Conservation (phyloP, 495 filamentous ascomycete genomes). For the Trichocladium antarcticum region DNA sequence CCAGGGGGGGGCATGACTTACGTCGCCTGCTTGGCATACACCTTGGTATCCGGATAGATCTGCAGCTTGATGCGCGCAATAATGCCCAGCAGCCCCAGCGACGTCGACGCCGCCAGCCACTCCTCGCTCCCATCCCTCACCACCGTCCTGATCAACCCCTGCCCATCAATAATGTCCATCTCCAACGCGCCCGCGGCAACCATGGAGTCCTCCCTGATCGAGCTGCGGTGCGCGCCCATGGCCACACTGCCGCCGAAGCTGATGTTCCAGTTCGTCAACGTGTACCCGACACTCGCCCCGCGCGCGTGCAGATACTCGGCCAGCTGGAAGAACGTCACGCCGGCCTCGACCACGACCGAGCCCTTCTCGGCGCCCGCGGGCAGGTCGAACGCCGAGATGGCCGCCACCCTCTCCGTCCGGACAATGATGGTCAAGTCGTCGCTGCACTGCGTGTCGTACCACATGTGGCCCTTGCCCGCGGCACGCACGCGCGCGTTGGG, state of each 20-base stretch:
- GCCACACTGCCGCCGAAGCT: constrained; percentile 40
- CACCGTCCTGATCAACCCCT: constrained; percentile 31
- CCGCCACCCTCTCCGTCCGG: constrained; percentile 35
- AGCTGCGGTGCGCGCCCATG: constrained; percentile 40
- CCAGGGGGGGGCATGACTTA: constrained; percentile 13
- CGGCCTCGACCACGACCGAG: constrained; percentile 37
- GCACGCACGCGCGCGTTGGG: constrained; percentile 32
- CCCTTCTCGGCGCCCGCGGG: constrained; percentile 25
- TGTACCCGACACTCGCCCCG: constrained; percentile 37
- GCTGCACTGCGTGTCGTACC: constrained; percentile 44
- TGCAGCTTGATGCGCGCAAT: constrained; percentile 38
- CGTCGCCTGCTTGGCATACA: constrained; percentile 39
- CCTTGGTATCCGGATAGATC: constrained; percentile 39
- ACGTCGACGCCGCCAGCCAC: constrained; percentile 41
- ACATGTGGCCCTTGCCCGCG: constrained; percentile 40
- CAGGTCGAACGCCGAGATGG: constrained; percentile 32
- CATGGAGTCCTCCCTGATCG: constrained; percentile 39
- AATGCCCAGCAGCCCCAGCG: constrained; percentile 35
- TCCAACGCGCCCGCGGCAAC: constrained; percentile 40
- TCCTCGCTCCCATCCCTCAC: constrained; percentile 32
- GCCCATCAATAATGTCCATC: constrained; percentile 39
- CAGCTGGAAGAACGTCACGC: constrained; percentile 42
- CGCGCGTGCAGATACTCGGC: constrained; percentile 37
- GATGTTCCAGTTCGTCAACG: constrained; percentile 44
- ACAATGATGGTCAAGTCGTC: constrained; percentile 35